Percentiles rank a stretch among this genome's conserved stretches.
phyloP scores from a whole-genome alignment of 345 rosid genomes.

The Rhodomyrtus tomentosa region DNA sequence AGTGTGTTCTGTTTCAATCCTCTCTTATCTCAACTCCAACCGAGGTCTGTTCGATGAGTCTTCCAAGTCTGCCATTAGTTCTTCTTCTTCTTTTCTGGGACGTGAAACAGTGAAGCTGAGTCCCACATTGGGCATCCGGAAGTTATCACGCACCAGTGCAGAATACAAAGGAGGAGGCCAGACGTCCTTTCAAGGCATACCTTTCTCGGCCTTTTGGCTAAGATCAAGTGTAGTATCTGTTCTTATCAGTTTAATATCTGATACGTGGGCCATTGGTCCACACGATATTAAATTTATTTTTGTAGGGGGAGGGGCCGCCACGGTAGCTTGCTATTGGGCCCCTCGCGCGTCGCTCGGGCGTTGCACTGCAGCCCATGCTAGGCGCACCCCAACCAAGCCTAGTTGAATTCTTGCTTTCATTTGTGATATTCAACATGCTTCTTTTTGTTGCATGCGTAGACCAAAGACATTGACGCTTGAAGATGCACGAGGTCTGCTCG shows the following conservation, averaged over 20 bases:
- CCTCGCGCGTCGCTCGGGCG: too few species aligned
- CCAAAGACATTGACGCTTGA: too few species aligned
- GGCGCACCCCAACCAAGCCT: neutral
- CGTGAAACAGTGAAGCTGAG: neutral
- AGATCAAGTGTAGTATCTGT: conserved; percentile 52
- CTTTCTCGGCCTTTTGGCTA: conserved; percentile 58
- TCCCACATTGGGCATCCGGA: neutral
- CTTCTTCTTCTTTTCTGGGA: neutral
- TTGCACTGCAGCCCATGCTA: too few species aligned
- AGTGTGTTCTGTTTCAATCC: too few species aligned
- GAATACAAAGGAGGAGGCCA: neutral
- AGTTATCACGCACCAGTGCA: neutral
- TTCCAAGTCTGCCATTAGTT: neutral
- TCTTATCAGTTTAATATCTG: conserved; percentile 55
- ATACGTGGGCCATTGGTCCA: conserved; percentile 23
- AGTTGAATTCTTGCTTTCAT: neutral
- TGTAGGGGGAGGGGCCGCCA: neutral
- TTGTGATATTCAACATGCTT: too few species aligned
- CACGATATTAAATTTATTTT: conserved; percentile 27
- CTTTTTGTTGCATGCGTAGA: too few species aligned
- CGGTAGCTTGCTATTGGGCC: neutral
- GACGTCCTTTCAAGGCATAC: neutral
- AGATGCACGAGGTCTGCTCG: neutral
- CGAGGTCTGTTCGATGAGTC: too few species aligned
- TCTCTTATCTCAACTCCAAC: too few species aligned